Conservation (phyloP, 352 stramenopile species). For the Phytophthora pini region DNA sequence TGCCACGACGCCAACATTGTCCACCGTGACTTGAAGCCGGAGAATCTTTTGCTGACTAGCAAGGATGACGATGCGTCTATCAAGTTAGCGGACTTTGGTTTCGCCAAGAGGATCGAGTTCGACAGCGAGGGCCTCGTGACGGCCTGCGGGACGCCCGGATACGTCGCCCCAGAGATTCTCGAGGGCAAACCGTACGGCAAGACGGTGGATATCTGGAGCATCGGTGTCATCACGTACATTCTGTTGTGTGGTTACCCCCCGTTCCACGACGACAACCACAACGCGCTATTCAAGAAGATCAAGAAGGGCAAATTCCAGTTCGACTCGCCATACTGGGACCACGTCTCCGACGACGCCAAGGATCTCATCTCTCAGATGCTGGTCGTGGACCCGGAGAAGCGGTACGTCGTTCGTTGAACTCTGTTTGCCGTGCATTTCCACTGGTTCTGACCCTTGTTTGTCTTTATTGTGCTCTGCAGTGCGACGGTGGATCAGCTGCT, state of each 20-base stretch:
- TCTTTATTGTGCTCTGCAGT: slow-evolving; percentile 38
- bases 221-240: slow-evolving; percentile 92
- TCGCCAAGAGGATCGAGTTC: slow-evolving; percentile 86
- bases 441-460: slow-evolving; percentile 4
- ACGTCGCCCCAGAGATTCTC: slow-evolving; percentile 86
- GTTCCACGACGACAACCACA: slow-evolving; percentile 94
- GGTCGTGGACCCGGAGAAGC: slow-evolving; percentile 88
- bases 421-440: too few species aligned
- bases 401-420: slow-evolving; percentile 43
- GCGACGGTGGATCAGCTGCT: slow-evolving; percentile 87
- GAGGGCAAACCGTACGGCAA: slow-evolving; percentile 83
- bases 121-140: slow-evolving; percentile 75
- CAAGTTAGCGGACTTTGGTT: slow-evolving; percentile 89
- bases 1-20: slow-evolving; percentile 88
- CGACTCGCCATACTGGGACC: slow-evolving; percentile 95
- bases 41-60: slow-evolving; percentile 84
- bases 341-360: slow-evolving; percentile 94
- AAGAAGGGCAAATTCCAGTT: slow-evolving; percentile 95
- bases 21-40: slow-evolving; percentile 86
- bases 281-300: slow-evolving; percentile 95
- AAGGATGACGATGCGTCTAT: slow-evolving; percentile 88
- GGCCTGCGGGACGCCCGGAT: slow-evolving; percentile 83
- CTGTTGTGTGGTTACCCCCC: slow-evolving; percentile 87
- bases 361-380: slow-evolving; percentile 95
- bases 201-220: slow-evolving; percentile 89